Evolutionary conservation across 345 rosid species (phyloP).

Genomic region (Citrus unshiu): DNA sequence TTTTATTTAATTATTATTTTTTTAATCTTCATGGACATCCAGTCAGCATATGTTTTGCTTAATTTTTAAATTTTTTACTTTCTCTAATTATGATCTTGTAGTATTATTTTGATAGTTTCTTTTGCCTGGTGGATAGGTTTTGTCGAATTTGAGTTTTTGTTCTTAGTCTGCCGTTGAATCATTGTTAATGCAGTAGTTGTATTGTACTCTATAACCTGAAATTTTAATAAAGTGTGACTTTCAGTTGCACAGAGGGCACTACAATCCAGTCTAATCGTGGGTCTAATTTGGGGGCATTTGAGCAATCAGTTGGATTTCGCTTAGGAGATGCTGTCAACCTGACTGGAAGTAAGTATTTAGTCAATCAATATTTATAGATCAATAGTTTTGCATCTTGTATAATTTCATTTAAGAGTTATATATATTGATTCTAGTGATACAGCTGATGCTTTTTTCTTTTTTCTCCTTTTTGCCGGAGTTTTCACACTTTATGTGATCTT

Average conservation of each 20-base stretch:
- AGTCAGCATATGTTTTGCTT: no score
- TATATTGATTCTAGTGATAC: not conserved
- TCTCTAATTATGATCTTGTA: not conserved
- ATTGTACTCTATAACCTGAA: not conserved
- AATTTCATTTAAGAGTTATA: not conserved
- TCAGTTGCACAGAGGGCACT: conserved; percentile 29
- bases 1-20: not conserved
- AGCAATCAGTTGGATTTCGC: conserved; percentile 28
- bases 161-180: not conserved
- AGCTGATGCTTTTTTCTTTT: not conserved
- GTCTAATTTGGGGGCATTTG: conserved; percentile 30
- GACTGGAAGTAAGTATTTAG: conserved; percentile 31
- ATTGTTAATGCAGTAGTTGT: not conserved
- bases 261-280: conserved; percentile 17
- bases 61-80: not conserved
- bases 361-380: not conserved
- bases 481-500: not conserved
- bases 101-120: not conserved
- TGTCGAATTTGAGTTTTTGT: not conserved
- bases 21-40: not conserved
- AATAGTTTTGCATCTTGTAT: not conserved
- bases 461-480: not conserved
- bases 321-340: conserved; percentile 28
- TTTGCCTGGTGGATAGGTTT: not conserved
- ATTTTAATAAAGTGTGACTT: conserved; percentile 17